phyloP scores from a whole-genome alignment of 202 grass and related monocot species.

The Hordeum pubiflorum region DNA sequence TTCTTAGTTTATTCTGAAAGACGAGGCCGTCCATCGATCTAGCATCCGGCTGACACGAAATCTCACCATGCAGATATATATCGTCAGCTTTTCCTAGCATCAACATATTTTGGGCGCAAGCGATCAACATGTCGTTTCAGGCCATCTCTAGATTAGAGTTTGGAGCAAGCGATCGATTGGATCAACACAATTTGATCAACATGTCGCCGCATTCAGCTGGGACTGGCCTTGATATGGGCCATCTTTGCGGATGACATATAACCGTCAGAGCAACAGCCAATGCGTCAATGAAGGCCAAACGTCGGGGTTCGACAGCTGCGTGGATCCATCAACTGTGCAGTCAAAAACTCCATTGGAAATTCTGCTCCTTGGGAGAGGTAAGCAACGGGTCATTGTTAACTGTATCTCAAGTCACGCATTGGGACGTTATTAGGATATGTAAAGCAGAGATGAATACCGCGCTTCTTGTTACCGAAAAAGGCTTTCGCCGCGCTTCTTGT shows the following conservation, averaged over 20 bases:
- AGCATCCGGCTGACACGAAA: slow-evolving; percentile 15
- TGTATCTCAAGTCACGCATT: not conserved
- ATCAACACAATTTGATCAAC: not conserved
- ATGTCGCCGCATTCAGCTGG: not conserved
- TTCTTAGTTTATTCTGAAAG: not conserved
- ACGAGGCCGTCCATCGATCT: not conserved
- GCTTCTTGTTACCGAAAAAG: too few relatives aligned
- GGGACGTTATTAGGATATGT: too few relatives aligned
- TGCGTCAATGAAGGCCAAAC: slow-evolving; percentile 2
- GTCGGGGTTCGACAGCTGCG: not conserved
- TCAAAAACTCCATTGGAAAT: not conserved
- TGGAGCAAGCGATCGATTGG: not conserved
- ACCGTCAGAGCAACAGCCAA: not conserved
- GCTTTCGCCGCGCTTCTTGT: not conserved
- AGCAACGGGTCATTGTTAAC: slow-evolving; percentile 17
- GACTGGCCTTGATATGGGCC: slow-evolving; percentile 8
- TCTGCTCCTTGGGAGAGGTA: not conserved
- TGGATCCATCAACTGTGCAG: not conserved
- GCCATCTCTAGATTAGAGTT: not conserved
- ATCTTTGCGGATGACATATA: slow-evolving; percentile 22
- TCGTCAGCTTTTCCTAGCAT: not conserved
- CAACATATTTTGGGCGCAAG: not conserved
- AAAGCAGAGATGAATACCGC: not conserved
- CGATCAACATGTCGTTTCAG: not conserved
- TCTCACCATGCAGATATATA: not conserved